Evolutionary conservation across 176 grass and related monocot genomes (phyloP).

Genomic region (Canna indica): DNA sequence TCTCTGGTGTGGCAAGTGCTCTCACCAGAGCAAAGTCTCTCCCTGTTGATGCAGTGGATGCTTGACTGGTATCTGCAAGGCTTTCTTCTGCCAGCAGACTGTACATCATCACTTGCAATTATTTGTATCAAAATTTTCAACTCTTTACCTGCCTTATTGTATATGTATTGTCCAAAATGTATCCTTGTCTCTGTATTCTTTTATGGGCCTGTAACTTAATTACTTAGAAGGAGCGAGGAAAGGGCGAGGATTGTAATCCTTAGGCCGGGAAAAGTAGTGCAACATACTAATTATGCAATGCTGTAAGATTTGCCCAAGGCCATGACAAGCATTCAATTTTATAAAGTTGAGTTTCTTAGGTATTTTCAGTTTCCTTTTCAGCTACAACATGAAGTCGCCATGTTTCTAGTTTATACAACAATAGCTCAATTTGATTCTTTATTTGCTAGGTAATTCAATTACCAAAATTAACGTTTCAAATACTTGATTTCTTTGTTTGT

Average conservation of each 20-base stretch:
- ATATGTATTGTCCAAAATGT: neutral
- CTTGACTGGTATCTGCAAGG: neutral
- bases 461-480: too few relatives aligned
- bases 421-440: neutral
- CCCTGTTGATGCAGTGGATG: neutral
- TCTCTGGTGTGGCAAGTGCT: neutral
- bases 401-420: too few relatives aligned
- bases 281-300: neutral
- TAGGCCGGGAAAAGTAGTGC: neutral
- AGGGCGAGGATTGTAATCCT: neutral
- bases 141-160: neutral
- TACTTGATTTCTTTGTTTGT: neutral
- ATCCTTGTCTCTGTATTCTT: neutral
- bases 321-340: conserved; percentile 1
- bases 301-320: neutral
- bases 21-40: conserved; percentile 6
- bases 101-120: neutral
- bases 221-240: neutral
- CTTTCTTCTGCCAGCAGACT: neutral
- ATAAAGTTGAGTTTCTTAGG: neutral
- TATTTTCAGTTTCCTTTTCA: neutral
- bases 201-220: neutral
- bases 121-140: neutral
- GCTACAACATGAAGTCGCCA: neutral
- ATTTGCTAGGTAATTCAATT: neutral